phyloP scores from a whole-genome alignment of 345 rosid species.

The Moricandia moricandioides region DNA sequence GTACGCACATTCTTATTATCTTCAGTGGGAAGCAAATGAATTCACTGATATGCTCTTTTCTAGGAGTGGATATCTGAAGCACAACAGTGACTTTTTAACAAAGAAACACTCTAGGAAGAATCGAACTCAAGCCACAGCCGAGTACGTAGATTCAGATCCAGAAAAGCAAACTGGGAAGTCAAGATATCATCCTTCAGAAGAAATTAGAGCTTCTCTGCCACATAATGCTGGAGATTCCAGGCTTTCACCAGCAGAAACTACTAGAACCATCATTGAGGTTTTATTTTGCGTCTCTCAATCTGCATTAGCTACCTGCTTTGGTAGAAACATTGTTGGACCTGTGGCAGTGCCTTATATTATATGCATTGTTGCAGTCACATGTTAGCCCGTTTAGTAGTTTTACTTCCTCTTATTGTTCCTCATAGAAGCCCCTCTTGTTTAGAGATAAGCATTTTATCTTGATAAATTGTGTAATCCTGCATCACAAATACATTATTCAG shows the following conservation, averaged over 20 bases:
- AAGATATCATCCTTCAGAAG: constrained; percentile 84
- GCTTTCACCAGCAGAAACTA: constrained; percentile 72
- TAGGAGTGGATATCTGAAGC: constrained; percentile 50
- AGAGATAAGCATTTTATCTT: background rate
- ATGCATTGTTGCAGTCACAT: constrained; percentile 10
- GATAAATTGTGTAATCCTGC: background rate
- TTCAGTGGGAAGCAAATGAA: background rate
- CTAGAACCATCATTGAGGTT: constrained; percentile 91
- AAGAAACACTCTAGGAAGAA: constrained; percentile 48
- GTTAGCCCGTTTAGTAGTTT: background rate
- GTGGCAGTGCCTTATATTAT: constrained; percentile 5
- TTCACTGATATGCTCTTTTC: constrained; percentile 1
- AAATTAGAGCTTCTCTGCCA: constrained; percentile 50
- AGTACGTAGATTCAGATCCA: constrained; percentile 61
- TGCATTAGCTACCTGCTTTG: background rate
- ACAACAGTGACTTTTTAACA: constrained; percentile 33
- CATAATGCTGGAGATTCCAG: constrained; percentile 43
- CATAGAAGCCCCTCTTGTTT: background rate
- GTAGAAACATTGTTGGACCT: background rate
- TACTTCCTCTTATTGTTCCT: background rate
- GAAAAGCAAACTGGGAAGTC: constrained; percentile 47
- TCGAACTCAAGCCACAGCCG: constrained; percentile 58
- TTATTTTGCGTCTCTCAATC: constrained; percentile 38
- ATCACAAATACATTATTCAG: background rate
- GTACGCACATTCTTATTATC: background rate